A percentile compares a stretch with the other conserved stretches of the same genome.
Evolutionary conservation across 2,329 filamentous ascomycete genomes (phyloP).

Genomic region (Akanthomyces muscarius): DNA sequence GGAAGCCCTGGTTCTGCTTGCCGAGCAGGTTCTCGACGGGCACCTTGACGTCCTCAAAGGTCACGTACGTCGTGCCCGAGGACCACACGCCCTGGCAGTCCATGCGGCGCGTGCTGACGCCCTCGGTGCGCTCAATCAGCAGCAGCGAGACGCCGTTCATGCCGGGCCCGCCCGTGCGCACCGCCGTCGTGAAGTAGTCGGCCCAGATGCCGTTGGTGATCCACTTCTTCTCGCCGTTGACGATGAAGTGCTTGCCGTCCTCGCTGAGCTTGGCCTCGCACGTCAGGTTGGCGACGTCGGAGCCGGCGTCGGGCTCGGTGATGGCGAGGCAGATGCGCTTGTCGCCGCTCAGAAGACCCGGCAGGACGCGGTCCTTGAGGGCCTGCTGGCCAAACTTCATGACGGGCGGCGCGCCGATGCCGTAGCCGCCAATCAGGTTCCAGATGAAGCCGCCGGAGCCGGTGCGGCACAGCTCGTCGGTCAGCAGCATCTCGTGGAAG

Average conservation of each 20-base stretch:
- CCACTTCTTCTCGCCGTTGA: conserved; percentile 99
- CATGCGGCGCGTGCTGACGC: conserved; percentile 91
- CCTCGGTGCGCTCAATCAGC: conserved; percentile 85
- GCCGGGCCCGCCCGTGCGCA: conserved; percentile 80
- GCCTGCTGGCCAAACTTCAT: conserved; percentile 87
- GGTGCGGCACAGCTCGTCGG: conserved; percentile 85
- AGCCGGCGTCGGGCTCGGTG: conserved; percentile 92
- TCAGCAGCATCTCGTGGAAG: conserved; percentile 95
- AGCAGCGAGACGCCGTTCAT: conserved; percentile 92
- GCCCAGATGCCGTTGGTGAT: conserved; percentile 97
- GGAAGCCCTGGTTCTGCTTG: conserved; percentile 97
- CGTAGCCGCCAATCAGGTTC: conserved; percentile 95
- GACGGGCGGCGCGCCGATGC: conserved; percentile 87
- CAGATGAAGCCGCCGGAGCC: conserved; percentile 93
- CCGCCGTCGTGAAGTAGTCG: conserved; percentile 97
- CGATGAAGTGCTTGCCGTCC: conserved; percentile 98
- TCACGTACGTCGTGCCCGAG: conserved; percentile 92
- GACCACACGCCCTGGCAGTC: conserved; percentile 98
- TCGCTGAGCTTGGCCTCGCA: conserved; percentile 93
- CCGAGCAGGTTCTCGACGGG: conserved; percentile 98
- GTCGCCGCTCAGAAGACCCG: conserved; percentile 82
- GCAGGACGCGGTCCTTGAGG: conserved; percentile 81
- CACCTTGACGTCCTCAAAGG: conserved; percentile 98
- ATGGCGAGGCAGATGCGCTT: conserved; percentile 98
- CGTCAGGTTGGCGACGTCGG: conserved; percentile 89